Evolutionary conservation across 2,329 filamentous ascomycete species (phyloP).

Genomic region (Diaporthe caulivora): DNA sequence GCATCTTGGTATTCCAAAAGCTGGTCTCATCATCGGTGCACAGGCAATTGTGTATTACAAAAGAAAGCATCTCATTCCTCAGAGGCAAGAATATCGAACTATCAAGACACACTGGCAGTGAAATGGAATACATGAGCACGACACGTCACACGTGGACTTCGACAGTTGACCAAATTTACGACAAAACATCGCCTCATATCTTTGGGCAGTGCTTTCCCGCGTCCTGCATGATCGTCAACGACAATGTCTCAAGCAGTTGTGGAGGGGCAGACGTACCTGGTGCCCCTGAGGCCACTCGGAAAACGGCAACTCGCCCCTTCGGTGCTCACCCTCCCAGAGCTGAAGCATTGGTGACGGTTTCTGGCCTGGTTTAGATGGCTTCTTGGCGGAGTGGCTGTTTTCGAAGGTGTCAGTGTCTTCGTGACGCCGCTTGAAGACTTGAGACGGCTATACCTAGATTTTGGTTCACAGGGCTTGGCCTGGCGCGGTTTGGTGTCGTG

Average conservation of each 20-base stretch:
- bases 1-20: constrained; percentile 29
- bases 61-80: constrained; percentile 15
- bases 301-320: constrained; percentile 25
- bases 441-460: constrained; percentile 17
- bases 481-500: constrained; percentile 29
- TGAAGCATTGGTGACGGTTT: constrained; percentile 36
- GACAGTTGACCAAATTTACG: background rate
- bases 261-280: constrained; percentile 3
- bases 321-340: constrained; percentile 34
- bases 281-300: constrained; percentile 22
- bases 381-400: constrained; percentile 3
- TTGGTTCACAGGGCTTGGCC: constrained; percentile 17
- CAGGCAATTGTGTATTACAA: background rate
- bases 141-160: constrained; percentile 2
- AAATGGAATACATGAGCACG: constrained; percentile 24
- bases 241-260: background rate
- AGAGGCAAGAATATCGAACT: background rate
- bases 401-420: background rate
- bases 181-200: background rate
- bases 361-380: background rate
- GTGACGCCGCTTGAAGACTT: background rate
- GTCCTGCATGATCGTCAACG: constrained; percentile 24
- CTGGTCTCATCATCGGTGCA: constrained; percentile 5
- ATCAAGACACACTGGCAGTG: constrained; percentile 31
- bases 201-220: background rate